A percentile compares a stretch with the other conserved stretches of the same genome.
Evolutionary conservation across 2,329 filamentous ascomycete species (phyloP).

Genomic region (Fusarium devonianum): DNA sequence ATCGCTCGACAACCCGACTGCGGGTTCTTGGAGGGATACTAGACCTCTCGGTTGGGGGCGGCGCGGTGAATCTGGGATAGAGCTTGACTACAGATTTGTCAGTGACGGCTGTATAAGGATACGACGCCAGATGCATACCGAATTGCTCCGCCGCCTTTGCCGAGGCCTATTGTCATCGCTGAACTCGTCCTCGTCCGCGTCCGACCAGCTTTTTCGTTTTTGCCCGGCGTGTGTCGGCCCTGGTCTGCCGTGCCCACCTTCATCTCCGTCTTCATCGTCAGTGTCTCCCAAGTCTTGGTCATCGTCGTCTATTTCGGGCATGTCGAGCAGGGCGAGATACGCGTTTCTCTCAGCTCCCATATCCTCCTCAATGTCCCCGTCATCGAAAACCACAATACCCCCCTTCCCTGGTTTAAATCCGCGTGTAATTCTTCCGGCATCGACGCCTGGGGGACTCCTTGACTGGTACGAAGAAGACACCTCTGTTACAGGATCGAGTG

Average conservation of each 20-base stretch:
- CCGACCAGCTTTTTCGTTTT: slow-evolving; percentile 83
- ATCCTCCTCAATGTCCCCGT: slow-evolving; percentile 91
- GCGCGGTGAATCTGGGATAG: slow-evolving; percentile 70
- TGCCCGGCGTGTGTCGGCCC: slow-evolving; percentile 57
- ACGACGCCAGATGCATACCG: slow-evolving; percentile 63
- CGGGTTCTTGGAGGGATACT: slow-evolving; percentile 59
- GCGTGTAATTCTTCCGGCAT: slow-evolving; percentile 73
- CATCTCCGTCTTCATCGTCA: slow-evolving; percentile 65
- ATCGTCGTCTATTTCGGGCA: slow-evolving; percentile 87
- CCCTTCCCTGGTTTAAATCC: slow-evolving; percentile 80
- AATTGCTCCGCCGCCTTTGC: slow-evolving; percentile 87
- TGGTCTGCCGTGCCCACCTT: slow-evolving; percentile 50
- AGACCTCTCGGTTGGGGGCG: slow-evolving; percentile 68
- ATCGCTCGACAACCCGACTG: slow-evolving; percentile 57
- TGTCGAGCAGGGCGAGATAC: slow-evolving; percentile 84
- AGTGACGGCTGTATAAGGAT: slow-evolving; percentile 4
- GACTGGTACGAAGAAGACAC: slow-evolving; percentile 56
- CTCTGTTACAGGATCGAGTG: slow-evolving; percentile 60
- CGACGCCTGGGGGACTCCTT: slow-evolving; percentile 70
- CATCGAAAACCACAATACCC: slow-evolving; percentile 93
- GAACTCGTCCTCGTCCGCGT: slow-evolving; percentile 71
- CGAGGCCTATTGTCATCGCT: slow-evolving; percentile 78
- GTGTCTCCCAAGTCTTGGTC: slow-evolving; percentile 67
- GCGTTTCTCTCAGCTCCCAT: slow-evolving; percentile 77
- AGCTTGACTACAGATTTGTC: slow-evolving; percentile 60